Base-by-base conservation (phyloP, 1,139 yeast genomes). In the Zygoascus sp. region DNA sequence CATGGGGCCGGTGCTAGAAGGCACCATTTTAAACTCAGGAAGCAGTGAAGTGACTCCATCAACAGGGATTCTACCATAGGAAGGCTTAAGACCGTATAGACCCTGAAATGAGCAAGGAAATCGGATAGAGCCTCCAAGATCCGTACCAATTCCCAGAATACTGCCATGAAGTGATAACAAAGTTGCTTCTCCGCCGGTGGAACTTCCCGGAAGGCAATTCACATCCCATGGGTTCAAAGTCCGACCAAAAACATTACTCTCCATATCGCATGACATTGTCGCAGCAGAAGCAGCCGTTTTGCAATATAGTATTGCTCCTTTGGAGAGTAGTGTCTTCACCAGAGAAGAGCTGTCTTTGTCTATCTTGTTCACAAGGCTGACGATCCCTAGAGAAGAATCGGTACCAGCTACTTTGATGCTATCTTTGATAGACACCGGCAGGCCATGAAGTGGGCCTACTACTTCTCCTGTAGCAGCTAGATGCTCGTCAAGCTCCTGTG, bases 161-260 rank as follows among this genome's bases (percentile, higher is more conserved):
- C 79, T 67, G 4, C 76, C 81, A 40, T 68, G 67, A 23, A 75
- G 60, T 1, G 75, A 80, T 19, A 79, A 60, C 16, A 79, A 58
- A 0, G 83, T 74, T 11, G 79, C 83, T 57, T 78, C 85, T 40
- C 86, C 86, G 7, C 83, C 83, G 9, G 80, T 73, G 3, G 81
- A 75, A 0, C 85, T 85, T 21, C 84, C 84, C 10, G 74, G 60
- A 2, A 78, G 65, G 27, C 78, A 63, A 1, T 57, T 56, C 27
- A 68, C 64, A 54, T 79, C 76, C 48, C 65, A 58, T 2, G 81
- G 71, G 56, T 78, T 79, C 28, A 56, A 47, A 0, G 83, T 77
- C 21, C 64, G 57, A 1, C 85, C 85, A 55, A 66, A 69, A 2
- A 76, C 54, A 45, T 73, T 70, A 22, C 75, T 70, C 10, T 54